Evolutionary conservation across 805 yeast species (phyloP), one percentile per base, ranked within the genome.

Genomic region (Kodamaea restingae): DNA sequence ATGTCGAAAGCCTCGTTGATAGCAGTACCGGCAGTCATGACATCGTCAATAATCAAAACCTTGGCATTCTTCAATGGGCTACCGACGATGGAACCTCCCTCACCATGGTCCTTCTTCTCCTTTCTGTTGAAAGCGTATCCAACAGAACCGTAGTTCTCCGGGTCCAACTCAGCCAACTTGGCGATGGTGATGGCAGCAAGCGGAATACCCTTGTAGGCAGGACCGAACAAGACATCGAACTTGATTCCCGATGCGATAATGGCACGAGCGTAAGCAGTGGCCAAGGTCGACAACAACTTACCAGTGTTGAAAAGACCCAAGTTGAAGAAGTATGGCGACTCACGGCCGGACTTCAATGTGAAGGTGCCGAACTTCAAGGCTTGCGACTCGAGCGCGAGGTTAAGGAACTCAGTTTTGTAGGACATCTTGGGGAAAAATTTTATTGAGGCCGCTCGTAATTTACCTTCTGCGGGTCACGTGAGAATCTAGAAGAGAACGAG

Each of bases 1-100:
- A 93, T 84, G 35, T 74, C 78, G 53, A 86, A 84, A 0, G 98
- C 97, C 66, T 93, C 98, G 52, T 84, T 84, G 59, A 90, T 88
- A 36, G 98, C 98, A 43, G 98, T 93, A 29, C 98, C 98, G 1
- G 98, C 98, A 44, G 98, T 91, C 81, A 91, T 90, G 31, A 93
- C 97, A 55, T 91, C 98, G 62, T 93, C 98, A 45, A 91, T 88
- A 53, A 93, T 86, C 53, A 93, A 68, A 17, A 91, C 78, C 44
- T 74, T 74, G 61, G 90, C 84, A 35, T 76, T 84, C 44, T 74
- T 73, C 52, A 91, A 74, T 4, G 78, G 63, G 33, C 84, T 79
- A 26, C 98, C 98, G 30, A 93, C 98, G 51, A 91, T 85, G 41
- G 77, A 76, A 10, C 98, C 98, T 50, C 98, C 98, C 68, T 91